Percentiles rank a stretch among this genome's conserved stretches.
Conservation (phyloP, 2,329 filamentous ascomycete species). For the Elsinoe australis region DNA sequence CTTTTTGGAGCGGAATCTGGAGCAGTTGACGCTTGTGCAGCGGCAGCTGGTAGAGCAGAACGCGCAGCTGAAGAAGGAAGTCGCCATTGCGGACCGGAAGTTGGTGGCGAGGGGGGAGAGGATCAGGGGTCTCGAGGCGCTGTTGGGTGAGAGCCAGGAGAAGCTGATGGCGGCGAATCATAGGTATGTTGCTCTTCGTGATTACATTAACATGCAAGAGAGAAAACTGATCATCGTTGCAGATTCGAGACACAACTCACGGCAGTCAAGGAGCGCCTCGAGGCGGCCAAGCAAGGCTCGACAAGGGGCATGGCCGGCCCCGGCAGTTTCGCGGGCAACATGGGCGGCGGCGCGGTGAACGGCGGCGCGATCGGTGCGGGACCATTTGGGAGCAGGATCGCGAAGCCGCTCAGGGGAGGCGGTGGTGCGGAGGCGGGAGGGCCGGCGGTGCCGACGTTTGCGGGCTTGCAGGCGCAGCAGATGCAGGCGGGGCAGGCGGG, state of each 20-base stretch:
- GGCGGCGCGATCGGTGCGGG: slow-evolving; percentile 54
- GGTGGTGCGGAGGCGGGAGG: slow-evolving; percentile 35
- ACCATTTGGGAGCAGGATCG: slow-evolving; percentile 59
- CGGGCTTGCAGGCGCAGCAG: slow-evolving; percentile 46
- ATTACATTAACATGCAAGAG: no score
- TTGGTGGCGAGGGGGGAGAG: slow-evolving; percentile 93
- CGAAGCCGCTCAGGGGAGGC: slow-evolving; percentile 56
- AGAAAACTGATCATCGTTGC: no score
- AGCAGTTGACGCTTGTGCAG: slow-evolving; percentile 95
- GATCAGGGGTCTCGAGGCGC: slow-evolving; percentile 83
- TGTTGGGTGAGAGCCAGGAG: slow-evolving; percentile 95
- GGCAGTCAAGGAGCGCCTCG: slow-evolving; percentile 93
- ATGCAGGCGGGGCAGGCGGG: slow-evolving; percentile 29
- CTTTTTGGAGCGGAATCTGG: slow-evolving; percentile 94
- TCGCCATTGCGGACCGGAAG: slow-evolving; percentile 96
- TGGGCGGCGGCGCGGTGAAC: slow-evolving; percentile 26
- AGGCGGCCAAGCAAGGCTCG: slow-evolving; percentile 85
- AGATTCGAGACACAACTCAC: slow-evolving; percentile 97
- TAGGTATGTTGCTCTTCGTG: slow-evolving; percentile 56
- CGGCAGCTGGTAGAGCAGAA: slow-evolving; percentile 98
- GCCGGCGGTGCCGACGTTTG: slow-evolving; percentile 37
- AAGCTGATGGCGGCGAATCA: slow-evolving; percentile 96
- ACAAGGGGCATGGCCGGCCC: slow-evolving; percentile 66
- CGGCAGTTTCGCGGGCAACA: slow-evolving; percentile 20
- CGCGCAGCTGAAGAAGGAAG: slow-evolving; percentile 94